These are phyloP conservation scores for Punctularia strigosozonata DNA, from an alignment of 768 basidiomycete genomes.

Conservation along the genomic window DNA sequence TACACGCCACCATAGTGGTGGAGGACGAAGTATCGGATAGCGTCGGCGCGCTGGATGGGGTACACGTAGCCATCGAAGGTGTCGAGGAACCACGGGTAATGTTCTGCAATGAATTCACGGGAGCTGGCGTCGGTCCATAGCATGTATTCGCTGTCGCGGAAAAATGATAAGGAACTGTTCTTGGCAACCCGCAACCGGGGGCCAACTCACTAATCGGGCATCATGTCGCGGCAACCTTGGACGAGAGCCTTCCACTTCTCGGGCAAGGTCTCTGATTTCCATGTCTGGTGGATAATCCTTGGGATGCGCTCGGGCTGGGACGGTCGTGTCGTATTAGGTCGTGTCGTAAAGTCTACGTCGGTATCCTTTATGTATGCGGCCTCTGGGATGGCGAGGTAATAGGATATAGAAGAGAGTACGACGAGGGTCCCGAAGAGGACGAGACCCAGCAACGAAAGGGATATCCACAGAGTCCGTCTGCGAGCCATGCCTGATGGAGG, in stretches of 20 bases:
- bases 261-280: slow-evolving; percentile 88
- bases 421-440: slow-evolving; percentile 80
- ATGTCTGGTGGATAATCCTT: slow-evolving; percentile 94
- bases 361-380: slow-evolving; percentile 70
- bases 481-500: slow-evolving; percentile 25
- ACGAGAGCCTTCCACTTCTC: slow-evolving; percentile 71
- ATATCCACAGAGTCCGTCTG: slow-evolving; percentile 31
- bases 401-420: slow-evolving; percentile 86
- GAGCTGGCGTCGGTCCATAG: slow-evolving; percentile 94
- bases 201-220: slow-evolving; percentile 85
- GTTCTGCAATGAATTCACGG: slow-evolving; percentile 75
- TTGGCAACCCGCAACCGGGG: slow-evolving; percentile 7
- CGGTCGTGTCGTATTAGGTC: slow-evolving; percentile 54
- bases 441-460: slow-evolving; percentile 52
- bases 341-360: slow-evolving; percentile 54
- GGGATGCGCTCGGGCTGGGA: slow-evolving; percentile 69
- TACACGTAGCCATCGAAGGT: slow-evolving; percentile 91
- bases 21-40: slow-evolving; percentile 95
- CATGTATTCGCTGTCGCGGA: slow-evolving; percentile 85
- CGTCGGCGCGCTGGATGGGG: slow-evolving; percentile 91
- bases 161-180: slow-evolving; percentile 9
- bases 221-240: slow-evolving; percentile 78
- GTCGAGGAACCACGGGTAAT: slow-evolving; percentile 89
- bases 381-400: slow-evolving; percentile 74
- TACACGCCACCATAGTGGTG: slow-evolving; percentile 94